Conservation (phyloP, 495 filamentous ascomycete genomes). For the Penicillium robsamsonii region DNA sequence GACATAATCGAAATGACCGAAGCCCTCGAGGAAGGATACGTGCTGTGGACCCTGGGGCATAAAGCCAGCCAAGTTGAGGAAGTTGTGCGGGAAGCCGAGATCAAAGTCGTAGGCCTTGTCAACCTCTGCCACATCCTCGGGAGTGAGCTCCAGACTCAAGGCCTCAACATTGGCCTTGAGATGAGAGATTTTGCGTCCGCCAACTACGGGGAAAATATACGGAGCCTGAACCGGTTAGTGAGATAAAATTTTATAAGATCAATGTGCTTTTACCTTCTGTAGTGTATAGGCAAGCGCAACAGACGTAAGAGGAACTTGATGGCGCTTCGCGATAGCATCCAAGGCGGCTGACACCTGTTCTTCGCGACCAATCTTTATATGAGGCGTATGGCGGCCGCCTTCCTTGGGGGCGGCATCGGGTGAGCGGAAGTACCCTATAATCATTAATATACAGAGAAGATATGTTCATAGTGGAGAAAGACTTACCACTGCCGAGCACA, state of each 20-base stretch:
- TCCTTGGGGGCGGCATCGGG: too few species aligned
- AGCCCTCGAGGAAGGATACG: too few species aligned
- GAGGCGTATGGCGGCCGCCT: too few species aligned
- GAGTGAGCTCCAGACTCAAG: slow-evolving; percentile 49
- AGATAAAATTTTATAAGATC: too few species aligned
- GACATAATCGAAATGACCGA: too few species aligned
- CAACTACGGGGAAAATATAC: slow-evolving; percentile 73
- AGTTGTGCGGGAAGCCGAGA: slow-evolving; percentile 55
- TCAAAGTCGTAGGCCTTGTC: slow-evolving; percentile 59
- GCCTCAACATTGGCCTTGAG: slow-evolving; percentile 66
- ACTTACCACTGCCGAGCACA: slow-evolving; percentile 18
- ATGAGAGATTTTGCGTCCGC: slow-evolving; percentile 61
- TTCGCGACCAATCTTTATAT: slow-evolving; percentile 29
- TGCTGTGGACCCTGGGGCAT: too few species aligned
- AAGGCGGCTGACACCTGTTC: slow-evolving; percentile 55
- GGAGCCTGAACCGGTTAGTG: slow-evolving; percentile 29
- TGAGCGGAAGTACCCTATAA: too few species aligned
- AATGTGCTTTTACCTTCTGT: slow-evolving; percentile 30
- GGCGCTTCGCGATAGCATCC: slow-evolving; percentile 55
- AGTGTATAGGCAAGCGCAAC: slow-evolving; percentile 57
- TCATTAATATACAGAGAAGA: too few species aligned
- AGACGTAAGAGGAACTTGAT: slow-evolving; percentile 42
- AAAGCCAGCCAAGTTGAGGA: slow-evolving; percentile 18
- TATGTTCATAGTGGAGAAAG: too few species aligned
- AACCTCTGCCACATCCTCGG: slow-evolving; percentile 61